Evolutionary conservation across 108 stramenopile genomes (phyloP).

Genomic region (Fistulifera solaris): DNA sequence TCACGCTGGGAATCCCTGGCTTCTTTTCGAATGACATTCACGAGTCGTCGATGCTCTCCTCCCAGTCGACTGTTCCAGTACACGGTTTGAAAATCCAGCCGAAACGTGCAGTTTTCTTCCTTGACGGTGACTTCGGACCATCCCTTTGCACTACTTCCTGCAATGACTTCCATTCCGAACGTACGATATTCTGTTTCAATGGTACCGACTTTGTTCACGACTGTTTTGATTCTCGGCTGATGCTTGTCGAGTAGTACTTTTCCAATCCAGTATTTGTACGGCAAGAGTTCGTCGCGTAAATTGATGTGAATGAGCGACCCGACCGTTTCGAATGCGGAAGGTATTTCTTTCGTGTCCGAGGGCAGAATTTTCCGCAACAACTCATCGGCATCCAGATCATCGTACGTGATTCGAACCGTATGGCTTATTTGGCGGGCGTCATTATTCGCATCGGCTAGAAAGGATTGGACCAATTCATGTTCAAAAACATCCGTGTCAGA

Average conservation of each 20-base stretch:
- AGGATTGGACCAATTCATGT: neutral
- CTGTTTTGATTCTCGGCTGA: constrained; percentile 63
- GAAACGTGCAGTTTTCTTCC: constrained; percentile 84
- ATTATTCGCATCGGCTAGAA: constrained; percentile 8
- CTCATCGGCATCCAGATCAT: constrained; percentile 66
- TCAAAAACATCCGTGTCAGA: constrained; percentile 5
- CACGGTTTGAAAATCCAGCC: constrained; percentile 88
- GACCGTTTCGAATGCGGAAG: constrained; percentile 87
- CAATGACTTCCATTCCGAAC: constrained; percentile 94
- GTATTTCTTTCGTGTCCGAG: constrained; percentile 39
- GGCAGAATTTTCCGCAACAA: constrained; percentile 63
- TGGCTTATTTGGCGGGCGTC: constrained; percentile 16
- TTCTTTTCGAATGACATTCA: constrained; percentile 47
- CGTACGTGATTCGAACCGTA: constrained; percentile 23
- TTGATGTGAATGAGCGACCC: constrained; percentile 97
- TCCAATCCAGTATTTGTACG: constrained; percentile 87
- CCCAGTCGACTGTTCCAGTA: constrained; percentile 96
- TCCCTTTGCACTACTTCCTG: constrained; percentile 30
- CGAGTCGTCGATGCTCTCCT: constrained; percentile 83
- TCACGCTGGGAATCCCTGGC: constrained; percentile 11
- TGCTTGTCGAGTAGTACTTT: constrained; percentile 92
- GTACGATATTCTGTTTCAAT: constrained; percentile 92
- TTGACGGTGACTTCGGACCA: constrained; percentile 62
- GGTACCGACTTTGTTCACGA: constrained; percentile 91
- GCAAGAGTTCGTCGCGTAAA: constrained; percentile 75